Evolutionary conservation across 345 rosid species (phyloP), one percentile per base, ranked within the genome.

Genomic region (Atalantia buxifolia): DNA sequence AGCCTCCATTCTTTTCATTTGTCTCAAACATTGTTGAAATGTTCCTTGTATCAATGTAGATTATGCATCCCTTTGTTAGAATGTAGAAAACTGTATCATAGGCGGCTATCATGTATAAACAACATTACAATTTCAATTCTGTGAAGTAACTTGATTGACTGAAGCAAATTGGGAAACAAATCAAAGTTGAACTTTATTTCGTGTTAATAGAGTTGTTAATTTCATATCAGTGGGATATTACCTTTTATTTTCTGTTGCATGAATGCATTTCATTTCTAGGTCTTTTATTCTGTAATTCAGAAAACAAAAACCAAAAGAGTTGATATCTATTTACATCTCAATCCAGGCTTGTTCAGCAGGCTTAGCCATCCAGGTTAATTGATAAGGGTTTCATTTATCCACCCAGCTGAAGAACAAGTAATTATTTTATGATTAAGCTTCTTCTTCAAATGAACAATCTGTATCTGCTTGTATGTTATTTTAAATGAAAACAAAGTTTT

Each of bases 1-100:
- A 81, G 53, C 71, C 84, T 78, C 75, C 56, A 57, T 80, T 74
- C 74, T 66, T 69, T 68, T 18, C 19, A 71, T 81, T 81, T 79
- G 80, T 82, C 80, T 38, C 69, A 28, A 68, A 65, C 59, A 66
- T 76, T 65, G 22, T 79, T 69, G 78, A 67, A 82, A 73, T 28
- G 76, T 71, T 76, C 82, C 67, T 36, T 68, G 72, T 45, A 14
- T 24, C 28, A 67, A 36, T 36, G 27, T 8, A 36, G 70, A 6
- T 35, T 2, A 64, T 65, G 35, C 24, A 65, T 19, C 8, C 22
- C 33, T 66, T 22, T 36, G 27, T 21, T 67, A 40, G 19, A n/a
- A 48, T 8, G 71, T 67, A 40, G 53, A 66, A 36, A 36, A 33
- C 10, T 36, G n/a, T 45, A 38, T 55, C 27, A 31, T 12, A n/a